These are phyloP conservation scores for Metschnikowia lachancei DNA, from an alignment of 805 yeast genomes.

Conservation along the genomic window DNA sequence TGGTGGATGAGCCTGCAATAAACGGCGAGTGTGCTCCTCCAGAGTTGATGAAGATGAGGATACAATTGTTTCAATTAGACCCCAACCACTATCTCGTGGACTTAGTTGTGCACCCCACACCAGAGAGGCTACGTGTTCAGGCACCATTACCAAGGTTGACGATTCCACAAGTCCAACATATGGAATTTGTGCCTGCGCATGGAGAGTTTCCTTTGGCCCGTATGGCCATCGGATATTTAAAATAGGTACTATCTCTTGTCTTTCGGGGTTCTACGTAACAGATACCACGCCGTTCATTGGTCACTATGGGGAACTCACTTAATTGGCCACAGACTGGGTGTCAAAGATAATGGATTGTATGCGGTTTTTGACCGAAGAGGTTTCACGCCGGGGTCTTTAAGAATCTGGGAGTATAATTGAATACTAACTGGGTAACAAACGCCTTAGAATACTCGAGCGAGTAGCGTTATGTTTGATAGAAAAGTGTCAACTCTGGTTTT, in stretches of 20 bases:
- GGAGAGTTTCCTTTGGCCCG: constrained; percentile 75
- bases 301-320: constrained; percentile 44
- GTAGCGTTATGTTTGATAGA: too few relatives aligned
- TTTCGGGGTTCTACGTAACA: constrained; percentile 67
- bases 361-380: constrained; percentile 57
- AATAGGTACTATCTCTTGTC: constrained; percentile 55
- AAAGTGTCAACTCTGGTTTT: too few relatives aligned
- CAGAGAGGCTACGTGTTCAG: too few relatives aligned
- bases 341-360: constrained; percentile 53
- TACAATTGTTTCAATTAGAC: constrained; percentile 91
- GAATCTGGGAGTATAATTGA: constrained; percentile 16
- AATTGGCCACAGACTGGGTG: constrained; percentile 19
- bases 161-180: constrained; percentile 45
- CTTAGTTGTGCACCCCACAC: too few relatives aligned
- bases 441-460: too few relatives aligned
- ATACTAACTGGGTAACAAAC: too few relatives aligned
- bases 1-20: constrained; percentile 21
- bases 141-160: constrained; percentile 57
- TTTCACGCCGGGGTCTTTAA: constrained; percentile 50
- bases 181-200: constrained; percentile 73
- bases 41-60: constrained; percentile 93
- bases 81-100: constrained; percentile 95
- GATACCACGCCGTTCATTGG: constrained; percentile 83
- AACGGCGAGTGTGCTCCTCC: constrained; percentile 44
- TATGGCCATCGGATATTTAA: constrained; percentile 91